Conservation (phyloP, 331 rosid species). For the Quercus lobata region DNA sequence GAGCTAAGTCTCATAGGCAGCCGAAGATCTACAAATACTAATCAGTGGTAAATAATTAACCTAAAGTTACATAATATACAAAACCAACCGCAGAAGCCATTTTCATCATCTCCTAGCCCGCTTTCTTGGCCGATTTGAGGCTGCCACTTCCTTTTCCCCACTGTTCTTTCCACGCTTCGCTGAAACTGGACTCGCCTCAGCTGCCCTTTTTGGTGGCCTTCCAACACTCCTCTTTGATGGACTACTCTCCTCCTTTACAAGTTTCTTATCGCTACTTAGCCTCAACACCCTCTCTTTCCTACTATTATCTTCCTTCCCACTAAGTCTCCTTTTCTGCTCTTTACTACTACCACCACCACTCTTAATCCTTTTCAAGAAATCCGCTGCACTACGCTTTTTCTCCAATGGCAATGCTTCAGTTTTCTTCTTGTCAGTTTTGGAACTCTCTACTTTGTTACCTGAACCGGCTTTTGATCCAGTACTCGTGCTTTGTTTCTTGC, state of each 20-base stretch:
- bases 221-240: constrained; percentile 74
- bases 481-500: constrained; percentile 31
- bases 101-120: constrained; percentile 45
- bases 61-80: constrained; percentile 33
- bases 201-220: constrained; percentile 67
- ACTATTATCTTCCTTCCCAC: constrained; percentile 41
- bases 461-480: constrained; percentile 25
- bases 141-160: constrained; percentile 43
- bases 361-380: constrained; percentile 82
- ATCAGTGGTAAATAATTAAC: not conserved
- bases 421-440: constrained; percentile 47
- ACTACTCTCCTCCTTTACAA: constrained; percentile 39
- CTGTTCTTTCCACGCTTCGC: constrained; percentile 66
- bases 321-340: constrained; percentile 40
- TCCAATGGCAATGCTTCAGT: constrained; percentile 39
- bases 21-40: not conserved
- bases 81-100: not conserved
- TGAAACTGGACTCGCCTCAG: constrained; percentile 21
- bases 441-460: constrained; percentile 25
- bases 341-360: constrained; percentile 23
- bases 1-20: not conserved
- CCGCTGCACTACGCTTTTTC: constrained; percentile 66
- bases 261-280: constrained; percentile 43
- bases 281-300: constrained; percentile 50
- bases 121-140: constrained; percentile 57